Percentiles rank a stretch among this genome's conserved stretches.
Conservation (phyloP, 108 stramenopile species). For the Fistulifera pelliculosa region DNA sequence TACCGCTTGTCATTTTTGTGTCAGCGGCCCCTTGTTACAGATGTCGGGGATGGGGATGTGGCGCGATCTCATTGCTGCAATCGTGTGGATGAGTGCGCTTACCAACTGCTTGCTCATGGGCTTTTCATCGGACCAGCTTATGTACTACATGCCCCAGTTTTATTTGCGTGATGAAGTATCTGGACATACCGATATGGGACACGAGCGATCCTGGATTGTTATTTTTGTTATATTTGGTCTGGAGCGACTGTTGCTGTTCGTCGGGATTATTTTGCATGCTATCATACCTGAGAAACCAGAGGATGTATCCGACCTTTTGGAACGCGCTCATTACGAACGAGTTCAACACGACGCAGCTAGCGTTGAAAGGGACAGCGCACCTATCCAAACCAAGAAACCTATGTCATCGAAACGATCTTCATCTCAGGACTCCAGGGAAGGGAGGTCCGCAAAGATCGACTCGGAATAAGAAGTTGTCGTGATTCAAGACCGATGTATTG, state of each 20-base stretch:
- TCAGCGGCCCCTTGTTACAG: conserved; percentile 29
- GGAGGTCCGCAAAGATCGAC: no score
- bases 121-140: conserved; percentile 64
- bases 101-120: conserved; percentile 78
- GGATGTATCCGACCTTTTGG: conserved; percentile 26
- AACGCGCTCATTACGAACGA: conserved; percentile 31
- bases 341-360: conserved; percentile 2
- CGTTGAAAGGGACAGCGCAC: no score
- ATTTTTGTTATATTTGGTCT: conserved; percentile 69
- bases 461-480: no score
- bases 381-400: no score
- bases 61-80: conserved; percentile 42
- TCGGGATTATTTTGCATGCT: conserved; percentile 25
- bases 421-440: no score
- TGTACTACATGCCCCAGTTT: conserved; percentile 58
- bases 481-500: no score
- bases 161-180: conserved; percentile 15
- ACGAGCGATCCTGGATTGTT: conserved; percentile 51
- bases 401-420: no score
- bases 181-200: conserved; percentile 33
- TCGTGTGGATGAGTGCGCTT: conserved; percentile 54
- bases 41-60: conserved; percentile 50
- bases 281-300: conserved; percentile 39
- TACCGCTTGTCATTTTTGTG: conserved; percentile 58
- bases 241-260: conserved; percentile 48